Base-by-base conservation (phyloP, 169 alveolate species). In the Plasmodium chabaudi region DNA sequence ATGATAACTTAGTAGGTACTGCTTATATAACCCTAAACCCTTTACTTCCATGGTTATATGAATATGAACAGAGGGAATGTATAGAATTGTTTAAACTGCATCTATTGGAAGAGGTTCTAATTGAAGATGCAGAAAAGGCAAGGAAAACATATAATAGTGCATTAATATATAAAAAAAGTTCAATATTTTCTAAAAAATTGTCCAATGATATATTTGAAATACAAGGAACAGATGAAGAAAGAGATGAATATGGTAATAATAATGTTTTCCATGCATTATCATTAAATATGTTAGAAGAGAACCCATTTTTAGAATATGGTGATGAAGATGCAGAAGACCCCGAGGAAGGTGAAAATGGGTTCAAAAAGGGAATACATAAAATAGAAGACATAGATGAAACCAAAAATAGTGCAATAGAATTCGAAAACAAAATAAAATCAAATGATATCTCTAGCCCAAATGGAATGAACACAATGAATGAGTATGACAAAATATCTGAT, bases 31-130 rank as follows among this genome's bases (percentile, higher is more conserved):
- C 96, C 27, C 93, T 95, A 23, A 95, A 94, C 82, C 92, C 95
- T 2, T 87, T 94, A 34, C 87, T 95, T 57, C 97, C 97, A 1
- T 95, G 97, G 97, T 79, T 95, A 64, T 92, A 93, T 10, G 73
- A 87, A 23, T 92, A 92, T 47, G 97, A 95, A 57, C 87, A 93
- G 51, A 87, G 75, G 1, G 93, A 92, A 72, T 92, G 93, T 49
- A 59, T 46, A 51, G 96, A 94, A 15, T 75, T 93, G 55, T 95
- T 95, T 68, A 88, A 91, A 47, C 75, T 94, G 64, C 94, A 95
- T 61, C 86, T 93, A 25, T 72, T 93, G 17, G 96, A 95, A 67
- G 96, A 94, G 17, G 94, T 93, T 23, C 70, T 93, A 55, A 92
- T 93, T 9, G 94, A 94, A 65, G 96, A 93, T 42, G 96, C 94